These are phyloP conservation scores for Cyclocybe cylindracea DNA, from an alignment of 768 basidiomycete species.

Conservation along the genomic window DNA sequence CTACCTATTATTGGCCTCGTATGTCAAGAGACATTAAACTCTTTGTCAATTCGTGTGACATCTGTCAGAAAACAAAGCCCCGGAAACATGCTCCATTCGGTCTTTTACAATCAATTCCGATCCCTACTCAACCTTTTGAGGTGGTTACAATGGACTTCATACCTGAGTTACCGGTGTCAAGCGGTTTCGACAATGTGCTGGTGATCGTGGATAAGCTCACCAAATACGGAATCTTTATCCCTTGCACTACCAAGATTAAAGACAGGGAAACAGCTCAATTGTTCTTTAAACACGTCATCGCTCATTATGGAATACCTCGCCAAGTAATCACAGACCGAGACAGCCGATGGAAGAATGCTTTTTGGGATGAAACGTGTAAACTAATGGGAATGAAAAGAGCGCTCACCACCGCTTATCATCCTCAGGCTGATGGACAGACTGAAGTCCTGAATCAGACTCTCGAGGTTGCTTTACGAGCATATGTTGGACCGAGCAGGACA, in stretches of 20 bases:
- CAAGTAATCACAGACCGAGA: slow-evolving; percentile 31
- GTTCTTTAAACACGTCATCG: slow-evolving; percentile 29
- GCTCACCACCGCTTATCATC: slow-evolving; percentile 28
- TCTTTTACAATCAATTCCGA: slow-evolving; percentile 31
- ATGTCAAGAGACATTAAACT: slow-evolving; percentile 26
- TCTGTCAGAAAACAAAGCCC: slow-evolving; percentile 28
- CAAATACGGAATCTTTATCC: slow-evolving; percentile 42
- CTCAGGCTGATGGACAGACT: slow-evolving; percentile 37
- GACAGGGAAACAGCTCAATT: slow-evolving; percentile 26
- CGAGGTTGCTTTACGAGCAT: slow-evolving; percentile 29
- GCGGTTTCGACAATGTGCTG: slow-evolving; percentile 28
- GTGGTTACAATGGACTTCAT: slow-evolving; percentile 37
- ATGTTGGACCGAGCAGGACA: slow-evolving; percentile 20
- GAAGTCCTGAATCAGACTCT: slow-evolving; percentile 33
- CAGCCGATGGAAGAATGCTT: slow-evolving; percentile 23
- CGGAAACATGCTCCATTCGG: slow-evolving; percentile 29
- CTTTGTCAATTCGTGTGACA: slow-evolving; percentile 23
- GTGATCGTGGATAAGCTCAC: slow-evolving; percentile 37
- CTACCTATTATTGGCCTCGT: slow-evolving; percentile 30
- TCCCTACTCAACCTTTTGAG: slow-evolving; percentile 31
- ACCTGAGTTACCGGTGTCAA: slow-evolving; percentile 28
- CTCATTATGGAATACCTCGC: slow-evolving; percentile 22
- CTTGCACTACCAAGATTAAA: slow-evolving; percentile 22
- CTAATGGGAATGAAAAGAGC: slow-evolving; percentile 24
- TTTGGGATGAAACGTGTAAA: slow-evolving; percentile 26